Evolutionary conservation across 495 filamentous ascomycete species (phyloP), one percentile per base, ranked within the genome.

Genomic region (Acidiella bohemica): DNA sequence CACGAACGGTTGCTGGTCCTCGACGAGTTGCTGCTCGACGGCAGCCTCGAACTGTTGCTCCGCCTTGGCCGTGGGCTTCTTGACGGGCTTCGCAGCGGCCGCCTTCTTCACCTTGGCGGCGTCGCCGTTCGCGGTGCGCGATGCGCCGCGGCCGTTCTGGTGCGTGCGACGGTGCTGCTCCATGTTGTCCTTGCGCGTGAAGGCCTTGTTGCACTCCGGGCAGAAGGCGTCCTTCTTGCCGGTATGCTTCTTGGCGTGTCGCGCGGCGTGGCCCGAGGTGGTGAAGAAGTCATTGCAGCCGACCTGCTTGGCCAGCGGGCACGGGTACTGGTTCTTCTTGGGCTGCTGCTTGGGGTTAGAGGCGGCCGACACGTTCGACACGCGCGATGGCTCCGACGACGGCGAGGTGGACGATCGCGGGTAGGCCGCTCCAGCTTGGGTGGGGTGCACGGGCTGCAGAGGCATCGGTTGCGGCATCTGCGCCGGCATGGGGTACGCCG

Each of bases 111-210:
- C 47, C 43, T 46, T 51, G 27, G 47, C 22, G 14, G 48, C 47
- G 14, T 41, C 42, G 7, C 26, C 22, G 13, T 49, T 55, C 35
- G 47, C 53, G 10, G 48, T 21, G 2, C 51, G 47, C 22, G 38
- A 28, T 11, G 36, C 42, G 17, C 41, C 48, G 18, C 59, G 56
- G 9, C 60, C 60, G 39, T 46, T 60, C 36, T 63, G 55, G 59
- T 96, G 88, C 0, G 90, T 96, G 34, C 87, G 75, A 37, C 84
- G 78, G 54, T 96, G 88, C 53, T 96, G 88, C 67, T 94, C 94
- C 83, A 95, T 95, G 62, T 96, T 96, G 63, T 96, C 88, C 54
- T 90, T 85, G 31, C 88, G 77, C 4, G 90, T 94, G 55, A 96
- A 96, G 33, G 84, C 84, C 62, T 94, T 94, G 58, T 78, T 72